Evolutionary conservation across 148 eudicot species (phyloP).

Genomic region (Chenopodium album): DNA sequence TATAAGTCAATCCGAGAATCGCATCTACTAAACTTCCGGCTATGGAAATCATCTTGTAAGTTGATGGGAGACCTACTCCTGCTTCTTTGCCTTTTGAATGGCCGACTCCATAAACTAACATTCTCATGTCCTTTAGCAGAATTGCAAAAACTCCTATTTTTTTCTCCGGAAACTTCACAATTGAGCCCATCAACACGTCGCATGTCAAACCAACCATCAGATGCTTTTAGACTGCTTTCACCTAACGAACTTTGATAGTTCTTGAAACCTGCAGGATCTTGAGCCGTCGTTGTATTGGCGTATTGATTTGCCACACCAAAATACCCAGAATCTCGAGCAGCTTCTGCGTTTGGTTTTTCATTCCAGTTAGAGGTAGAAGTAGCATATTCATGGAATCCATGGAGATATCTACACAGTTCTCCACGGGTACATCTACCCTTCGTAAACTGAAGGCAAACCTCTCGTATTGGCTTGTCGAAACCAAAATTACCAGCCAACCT

Average conservation of each 20-base stretch:
- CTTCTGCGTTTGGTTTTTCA: conserved; percentile 17
- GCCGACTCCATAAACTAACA: conserved; percentile 23
- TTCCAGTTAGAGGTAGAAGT: conserved; percentile 23
- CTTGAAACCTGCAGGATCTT: conserved; percentile 9
- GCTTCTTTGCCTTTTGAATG: conserved; percentile 24
- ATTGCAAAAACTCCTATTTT: neutral
- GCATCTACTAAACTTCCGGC: conserved; percentile 9
- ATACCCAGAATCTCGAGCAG: neutral
- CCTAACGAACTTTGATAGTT: neutral
- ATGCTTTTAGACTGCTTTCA: neutral
- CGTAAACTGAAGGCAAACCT: conserved; percentile 31
- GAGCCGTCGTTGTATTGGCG: conserved; percentile 15
- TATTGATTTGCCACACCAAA: conserved; percentile 5
- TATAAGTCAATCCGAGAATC: conserved; percentile 15
- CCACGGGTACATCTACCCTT: conserved; percentile 35
- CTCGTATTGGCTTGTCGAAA: conserved; percentile 19
- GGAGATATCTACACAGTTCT: conserved; percentile 30
- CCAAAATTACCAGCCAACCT: conserved; percentile 21
- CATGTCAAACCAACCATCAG: conserved; percentile 1
- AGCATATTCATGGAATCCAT: conserved; percentile 32
- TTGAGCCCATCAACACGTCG: neutral
- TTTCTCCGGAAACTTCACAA: neutral
- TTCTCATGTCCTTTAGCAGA: conserved; percentile 6
- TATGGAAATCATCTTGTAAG: conserved; percentile 10
- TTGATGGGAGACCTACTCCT: conserved; percentile 16